These are phyloP conservation scores for Yamadazyma siamensis DNA, from an alignment of 1,139 yeast species.

Conservation along the genomic window DNA sequence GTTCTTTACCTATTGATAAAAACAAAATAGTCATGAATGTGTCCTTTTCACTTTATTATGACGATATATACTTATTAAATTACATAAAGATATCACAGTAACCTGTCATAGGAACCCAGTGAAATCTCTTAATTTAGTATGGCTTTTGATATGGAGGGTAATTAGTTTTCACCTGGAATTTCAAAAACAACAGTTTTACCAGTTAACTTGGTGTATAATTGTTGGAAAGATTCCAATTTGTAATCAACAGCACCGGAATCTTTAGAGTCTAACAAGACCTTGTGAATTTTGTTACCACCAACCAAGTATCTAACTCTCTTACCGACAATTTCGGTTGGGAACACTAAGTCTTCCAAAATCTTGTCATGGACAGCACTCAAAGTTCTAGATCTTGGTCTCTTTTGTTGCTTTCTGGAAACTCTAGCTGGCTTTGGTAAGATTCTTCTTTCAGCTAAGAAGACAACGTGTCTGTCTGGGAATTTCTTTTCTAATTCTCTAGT, in stretches of 20 bases:
- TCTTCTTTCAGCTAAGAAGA: conserved; percentile 99
- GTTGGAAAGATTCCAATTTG: conserved; percentile 99
- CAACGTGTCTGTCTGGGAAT: conserved; percentile 99
- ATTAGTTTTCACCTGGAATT: conserved; percentile 70
- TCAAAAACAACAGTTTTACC: conserved; percentile 99
- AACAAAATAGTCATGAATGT: too few relatives aligned
- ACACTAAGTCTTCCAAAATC: conserved; percentile 97
- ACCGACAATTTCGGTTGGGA: conserved; percentile 99
- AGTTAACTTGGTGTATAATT: conserved; percentile 96
- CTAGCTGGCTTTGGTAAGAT: conserved; percentile 96
- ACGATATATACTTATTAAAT: conserved; percentile 11
- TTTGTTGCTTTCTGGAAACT: conserved; percentile 90
- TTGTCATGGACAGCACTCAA: conserved; percentile 98
- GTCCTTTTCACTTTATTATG: conserved; percentile 11
- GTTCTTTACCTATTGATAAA: conserved; percentile 1
- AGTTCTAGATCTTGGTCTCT: conserved; percentile 99
- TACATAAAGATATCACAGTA: conserved; percentile 8
- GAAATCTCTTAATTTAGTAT: conserved; percentile 5
- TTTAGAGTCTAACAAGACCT: conserved; percentile 97
- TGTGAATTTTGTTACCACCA: conserved; percentile 98
- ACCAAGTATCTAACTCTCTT: conserved; percentile 99
- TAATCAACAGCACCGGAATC: conserved; percentile 96
- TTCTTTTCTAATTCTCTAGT: conserved; percentile 99
- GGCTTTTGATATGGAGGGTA: conserved; percentile 6
- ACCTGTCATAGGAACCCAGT: too few relatives aligned